phyloP scores from a whole-genome alignment of 345 rosid species.

The Kandelia obovata region DNA sequence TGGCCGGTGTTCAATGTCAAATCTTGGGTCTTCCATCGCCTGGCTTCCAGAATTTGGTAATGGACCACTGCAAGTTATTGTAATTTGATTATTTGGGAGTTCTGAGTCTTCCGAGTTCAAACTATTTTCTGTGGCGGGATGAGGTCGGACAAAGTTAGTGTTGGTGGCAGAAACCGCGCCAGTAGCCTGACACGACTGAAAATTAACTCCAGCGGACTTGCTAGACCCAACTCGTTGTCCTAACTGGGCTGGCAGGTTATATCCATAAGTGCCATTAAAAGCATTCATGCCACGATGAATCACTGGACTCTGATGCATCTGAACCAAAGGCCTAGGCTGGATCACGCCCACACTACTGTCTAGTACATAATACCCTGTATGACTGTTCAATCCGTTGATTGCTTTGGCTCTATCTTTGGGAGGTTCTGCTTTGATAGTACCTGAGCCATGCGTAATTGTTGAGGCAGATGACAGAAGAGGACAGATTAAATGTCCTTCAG shows the following conservation, averaged over 20 bases:
- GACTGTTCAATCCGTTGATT: slow-evolving; percentile 18
- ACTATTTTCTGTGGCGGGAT: slow-evolving; percentile 4
- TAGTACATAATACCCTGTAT: slow-evolving; percentile 6
- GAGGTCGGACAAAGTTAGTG: slow-evolving; percentile 20
- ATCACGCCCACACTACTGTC: slow-evolving; percentile 24
- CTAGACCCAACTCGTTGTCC: slow-evolving; percentile 28
- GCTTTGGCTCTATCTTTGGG: slow-evolving; percentile 18
- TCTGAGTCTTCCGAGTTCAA: slow-evolving; percentile 25
- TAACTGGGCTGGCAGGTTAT: slow-evolving; percentile 34
- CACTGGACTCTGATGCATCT: slow-evolving; percentile 18
- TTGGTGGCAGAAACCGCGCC: slow-evolving; percentile 24
- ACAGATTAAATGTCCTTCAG: slow-evolving; percentile 17
- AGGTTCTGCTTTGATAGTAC: slow-evolving; percentile 25
- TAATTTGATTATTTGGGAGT: slow-evolving; percentile 13
- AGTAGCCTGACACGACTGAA: slow-evolving; percentile 27
- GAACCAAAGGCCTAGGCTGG: slow-evolving; percentile 28
- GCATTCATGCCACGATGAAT: slow-evolving; percentile 41
- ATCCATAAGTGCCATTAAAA: slow-evolving; percentile 32
- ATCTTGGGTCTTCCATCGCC: slow-evolving; percentile 11
- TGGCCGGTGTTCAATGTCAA: slow-evolving; percentile 4
- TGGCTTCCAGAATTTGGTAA: slow-evolving; percentile 16
- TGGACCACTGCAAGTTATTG: slow-evolving; percentile 7
- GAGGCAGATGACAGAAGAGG: slow-evolving; percentile 15
- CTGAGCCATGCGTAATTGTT: slow-evolving; percentile 6
- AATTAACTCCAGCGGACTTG: slow-evolving; percentile 24